A percentile compares a stretch with the other conserved stretches of the same genome.
Evolutionary conservation across 768 basidiomycete genomes (phyloP).

Genomic region (Hemileccinum impolitum): DNA sequence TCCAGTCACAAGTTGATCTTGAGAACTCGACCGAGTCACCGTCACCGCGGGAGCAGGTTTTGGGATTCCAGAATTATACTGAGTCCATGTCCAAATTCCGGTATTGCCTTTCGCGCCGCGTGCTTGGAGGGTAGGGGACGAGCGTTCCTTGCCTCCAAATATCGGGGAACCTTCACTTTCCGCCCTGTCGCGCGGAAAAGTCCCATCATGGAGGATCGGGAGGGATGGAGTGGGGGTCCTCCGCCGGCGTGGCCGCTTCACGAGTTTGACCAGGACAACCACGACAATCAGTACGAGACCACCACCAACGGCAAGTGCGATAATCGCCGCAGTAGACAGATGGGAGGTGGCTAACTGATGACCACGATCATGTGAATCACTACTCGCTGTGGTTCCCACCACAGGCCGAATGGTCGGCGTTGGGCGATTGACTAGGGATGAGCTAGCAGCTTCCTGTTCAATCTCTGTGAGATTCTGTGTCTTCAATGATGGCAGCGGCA

Average conservation of each 20-base stretch:
- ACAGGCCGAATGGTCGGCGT: constrained; percentile 5
- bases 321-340: constrained; percentile 47
- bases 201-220: constrained; percentile 63
- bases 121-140: constrained; percentile 32
- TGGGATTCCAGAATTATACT: constrained; percentile 42
- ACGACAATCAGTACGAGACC: constrained; percentile 46
- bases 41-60: constrained; percentile 24
- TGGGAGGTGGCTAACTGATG: constrained; percentile 25
- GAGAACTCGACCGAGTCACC: constrained; percentile 24
- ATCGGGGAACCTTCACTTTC: constrained; percentile 61
- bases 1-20: constrained; percentile 7
- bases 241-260: constrained; percentile 47
- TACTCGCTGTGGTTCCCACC: not conserved
- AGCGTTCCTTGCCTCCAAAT: constrained; percentile 73
- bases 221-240: constrained; percentile 67
- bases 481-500: constrained; percentile 27
- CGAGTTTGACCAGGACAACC: constrained; percentile 46
- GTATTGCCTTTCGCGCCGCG: constrained; percentile 38
- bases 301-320: constrained; percentile 51
- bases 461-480: constrained; percentile 25
- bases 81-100: constrained; percentile 55
- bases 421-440: constrained; percentile 6
- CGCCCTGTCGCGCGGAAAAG: constrained; percentile 43
- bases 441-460: constrained; percentile 13
- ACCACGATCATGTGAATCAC: not conserved